These are phyloP conservation scores for Penicillium sp. DNA, from an alignment of 2,329 filamentous ascomycete genomes.

Conservation along the genomic window DNA sequence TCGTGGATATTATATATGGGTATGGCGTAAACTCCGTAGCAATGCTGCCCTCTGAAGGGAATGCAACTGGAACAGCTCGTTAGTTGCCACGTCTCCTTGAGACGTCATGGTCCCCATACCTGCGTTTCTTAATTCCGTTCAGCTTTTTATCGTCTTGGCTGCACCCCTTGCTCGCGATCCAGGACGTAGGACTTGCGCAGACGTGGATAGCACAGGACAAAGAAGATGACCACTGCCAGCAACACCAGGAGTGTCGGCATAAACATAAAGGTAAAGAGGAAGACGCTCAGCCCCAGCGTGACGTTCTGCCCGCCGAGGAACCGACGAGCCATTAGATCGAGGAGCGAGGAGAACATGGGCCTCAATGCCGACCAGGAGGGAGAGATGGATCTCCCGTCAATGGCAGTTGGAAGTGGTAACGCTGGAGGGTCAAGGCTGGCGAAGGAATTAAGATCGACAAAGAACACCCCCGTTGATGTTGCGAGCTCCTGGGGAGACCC, in stretches of 20 bases:
- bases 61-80: too few relatives aligned
- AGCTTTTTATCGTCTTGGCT: neutral
- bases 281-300: conserved; percentile 31
- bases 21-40: too few relatives aligned
- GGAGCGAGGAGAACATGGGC: conserved; percentile 16
- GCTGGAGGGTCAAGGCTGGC: too few relatives aligned
- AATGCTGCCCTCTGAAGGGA: too few relatives aligned
- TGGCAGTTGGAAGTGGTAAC: neutral
- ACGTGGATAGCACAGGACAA: conserved; percentile 30
- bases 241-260: conserved; percentile 34
- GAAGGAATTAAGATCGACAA: too few relatives aligned
- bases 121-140: neutral
- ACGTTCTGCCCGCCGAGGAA: conserved; percentile 27
- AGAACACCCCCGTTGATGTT: too few relatives aligned
- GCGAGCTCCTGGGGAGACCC: too few relatives aligned
- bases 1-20: too few relatives aligned
- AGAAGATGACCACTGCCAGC: conserved; percentile 32
- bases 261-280: conserved; percentile 38
- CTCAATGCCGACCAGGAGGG: neutral
- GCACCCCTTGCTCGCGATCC: conserved; percentile 7
- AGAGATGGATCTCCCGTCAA: neutral
- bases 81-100: too few relatives aligned
- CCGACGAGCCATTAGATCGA: conserved; percentile 31
- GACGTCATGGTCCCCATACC: too few relatives aligned
- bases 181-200: conserved; percentile 20